Evolutionary conservation across 352 stramenopile genomes (phyloP), one percentile per base, ranked within the genome.

Genomic region (Saprolegnia parasitica): DNA sequence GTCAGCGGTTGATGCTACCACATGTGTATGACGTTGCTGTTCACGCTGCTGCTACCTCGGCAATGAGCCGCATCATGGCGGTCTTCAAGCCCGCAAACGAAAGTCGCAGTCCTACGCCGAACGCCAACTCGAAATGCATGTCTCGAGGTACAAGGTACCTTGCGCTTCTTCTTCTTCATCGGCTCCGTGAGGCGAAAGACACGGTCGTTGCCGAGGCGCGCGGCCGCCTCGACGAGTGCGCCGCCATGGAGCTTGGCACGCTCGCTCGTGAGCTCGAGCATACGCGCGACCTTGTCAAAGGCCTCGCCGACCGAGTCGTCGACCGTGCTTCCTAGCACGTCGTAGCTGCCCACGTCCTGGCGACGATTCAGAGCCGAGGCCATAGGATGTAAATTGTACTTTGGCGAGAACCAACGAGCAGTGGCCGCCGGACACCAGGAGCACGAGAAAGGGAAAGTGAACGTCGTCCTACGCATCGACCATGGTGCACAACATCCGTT

Each of bases 391-490:
- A 18, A 26, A 0, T 4, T 29, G 21, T 32, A 79, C 76, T 68
- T 88, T 91, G 24, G 87, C 87, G 11, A 98, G 87, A 1, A 99
- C 84, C 42, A 99, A 83, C 74, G 97, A 96, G 76, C 96, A 99
- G 76, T 99, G 97, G n/a, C 97, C 97, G 26, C 97, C 97, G 1
- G 96, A 99, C n/a, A 98, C 95, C 2, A 99, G 79, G 23, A 99
- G 80, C 39, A 96, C 93, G 54, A 99, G 79, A 71, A 99, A 99
- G 0, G 97, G 97, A 73, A 99, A 99, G 56, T 97, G 56, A 63
- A 93, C 68, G 13, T 77, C 62, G 32, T 67, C 10, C 47, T 67
- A 60, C 2, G 42, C 11, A 49, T 35, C 29, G 10, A n/a, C n/a
- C n/a, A n/a, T n/a, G n/a, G n/a, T n/a, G n/a, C n/a, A 49, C 42